phyloP scores from a whole-genome alignment of 352 stramenopile species.

The Globisporangium spinosum region DNA sequence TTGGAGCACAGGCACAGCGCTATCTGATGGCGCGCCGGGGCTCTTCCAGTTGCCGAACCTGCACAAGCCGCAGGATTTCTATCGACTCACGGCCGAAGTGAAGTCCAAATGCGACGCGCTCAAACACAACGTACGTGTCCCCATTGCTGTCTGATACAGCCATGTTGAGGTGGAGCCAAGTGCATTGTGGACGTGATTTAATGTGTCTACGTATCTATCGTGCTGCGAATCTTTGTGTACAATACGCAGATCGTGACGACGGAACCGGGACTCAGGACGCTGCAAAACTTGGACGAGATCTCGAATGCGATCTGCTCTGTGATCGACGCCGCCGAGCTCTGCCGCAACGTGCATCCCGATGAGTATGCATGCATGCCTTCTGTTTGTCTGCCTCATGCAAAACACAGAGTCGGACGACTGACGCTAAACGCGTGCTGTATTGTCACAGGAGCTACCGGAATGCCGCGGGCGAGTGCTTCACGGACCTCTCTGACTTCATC shows the following conservation, averaged over 20 bases:
- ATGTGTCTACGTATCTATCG: not conserved
- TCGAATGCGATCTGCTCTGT: conserved; percentile 94
- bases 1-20: not conserved
- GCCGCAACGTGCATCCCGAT: conserved; percentile 90
- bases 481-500: conserved; percentile 93
- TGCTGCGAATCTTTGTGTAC: not conserved
- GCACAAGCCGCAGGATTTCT: conserved; percentile 57
- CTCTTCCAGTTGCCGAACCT: conserved; percentile 73
- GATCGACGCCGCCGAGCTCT: conserved; percentile 95
- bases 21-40: conserved; percentile 24
- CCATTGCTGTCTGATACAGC: too few relatives aligned
- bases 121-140: conserved; percentile 42
- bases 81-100: conserved; percentile 46
- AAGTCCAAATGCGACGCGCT: conserved; percentile 55
- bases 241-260: conserved; percentile 40
- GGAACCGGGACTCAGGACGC: conserved; percentile 57
- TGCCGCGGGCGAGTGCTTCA: conserved; percentile 87
- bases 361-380: conserved; percentile 35
- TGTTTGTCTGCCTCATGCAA: too few relatives aligned
- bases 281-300: conserved; percentile 90
- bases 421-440: not conserved
- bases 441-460: conserved; percentile 62
- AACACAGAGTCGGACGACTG: not conserved
- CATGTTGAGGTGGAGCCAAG: not conserved
- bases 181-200: not conserved